Base-by-base conservation (phyloP, 768 basidiomycete species). In the Auricularia auricula-judae region DNA sequence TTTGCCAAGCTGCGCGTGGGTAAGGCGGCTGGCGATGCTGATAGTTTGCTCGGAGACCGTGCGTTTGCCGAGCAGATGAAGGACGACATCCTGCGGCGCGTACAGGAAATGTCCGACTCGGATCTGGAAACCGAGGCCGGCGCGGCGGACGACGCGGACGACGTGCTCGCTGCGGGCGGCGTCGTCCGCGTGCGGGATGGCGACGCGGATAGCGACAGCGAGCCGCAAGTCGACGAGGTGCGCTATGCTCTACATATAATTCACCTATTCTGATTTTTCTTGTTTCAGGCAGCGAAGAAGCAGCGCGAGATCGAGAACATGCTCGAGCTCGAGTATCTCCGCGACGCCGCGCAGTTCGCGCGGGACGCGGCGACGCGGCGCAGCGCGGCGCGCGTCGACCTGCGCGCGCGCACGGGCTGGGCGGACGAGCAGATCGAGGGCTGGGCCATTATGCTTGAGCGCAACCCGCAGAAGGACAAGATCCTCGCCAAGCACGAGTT, bases 351-450 rank as follows among this genome's bases (percentile, higher is more conserved):
- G 63, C 67, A 91, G 23, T 97, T 97, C 71, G 85, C 89, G 29
- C 78, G 91, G 10, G 89, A 93, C 73, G 82, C 81, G 0, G 78
- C 77, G 51, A 95, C 92, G 18, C 74, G 92, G 63, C 77, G 88
- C 65, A 81, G 87, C 66, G 87, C 88, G 70, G 79, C 80, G 0
- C 77, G 95, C 34, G 78, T 76, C 1, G 84, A 88, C 51, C 76
- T 98, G 63, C 84, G 81, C 68, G 77, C 80, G 23, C 80, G 83
- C 68, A 96, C 92, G 42, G 88, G 88, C 11, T 89, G 87, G 86
- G 77, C 72, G 10, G 86, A 97, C 70, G 88, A 88, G 68, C 93
- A 96, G 71, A 86, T 97, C 34, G 93, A 97, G 73, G 94, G 93
- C 0, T 97, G 93, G 93, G 82, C 76, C 64, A 86, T 90, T 64